Evolutionary conservation across 1,139 yeast genomes (phyloP), one percentile per base, ranked within the genome.

Genomic region (Wickerhamomyces sp.): DNA sequence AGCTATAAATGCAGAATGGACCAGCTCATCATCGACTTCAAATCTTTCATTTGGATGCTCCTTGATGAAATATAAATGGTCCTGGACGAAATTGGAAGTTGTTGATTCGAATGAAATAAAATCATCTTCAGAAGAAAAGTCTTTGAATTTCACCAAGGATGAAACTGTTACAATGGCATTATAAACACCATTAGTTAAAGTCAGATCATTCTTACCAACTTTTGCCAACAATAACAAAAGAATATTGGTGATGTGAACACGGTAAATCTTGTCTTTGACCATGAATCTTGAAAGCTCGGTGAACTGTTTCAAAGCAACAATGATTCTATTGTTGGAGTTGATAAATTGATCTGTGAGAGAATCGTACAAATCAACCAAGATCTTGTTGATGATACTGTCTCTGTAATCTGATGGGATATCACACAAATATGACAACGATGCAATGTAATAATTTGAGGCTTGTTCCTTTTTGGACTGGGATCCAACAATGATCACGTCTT

Each of bases 121-220:
- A 24, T 59, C 62, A 15, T 52, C 55, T 6, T 61, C 64, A 2
- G 56, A 52, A 0, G 57, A 49, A 19, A 81, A 52, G 46, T 76
- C 81, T 26, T 67, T 62, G 45, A 88, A 68, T 1, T 96, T 96
- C 4, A 85, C 74, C 42, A 78, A 82, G 12, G 82, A 68, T 0
- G 89, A 80, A 21, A 83, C 73, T 0, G 86, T 70, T 11, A 87
- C 81, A 42, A 91, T 71, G 17, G 85, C 72, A 42, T 80, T 76
- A 33, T 89, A 62, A 0, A 95, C 75, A 35, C 75, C 70, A 23
- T 80, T 67, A 0, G 96, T 81, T 53, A 89, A 78, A 19, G 68
- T 72, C 36, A 88, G 68, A 58, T 91, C 98, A 56, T 89, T 91
- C 1, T 93, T 76, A 55, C 91, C 97, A 30, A 91, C 78, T 16